Evolutionary conservation across 1,284 basidiomycete genomes (phyloP), one percentile per base, ranked within the genome.

Genomic region (Irpex sp.): DNA sequence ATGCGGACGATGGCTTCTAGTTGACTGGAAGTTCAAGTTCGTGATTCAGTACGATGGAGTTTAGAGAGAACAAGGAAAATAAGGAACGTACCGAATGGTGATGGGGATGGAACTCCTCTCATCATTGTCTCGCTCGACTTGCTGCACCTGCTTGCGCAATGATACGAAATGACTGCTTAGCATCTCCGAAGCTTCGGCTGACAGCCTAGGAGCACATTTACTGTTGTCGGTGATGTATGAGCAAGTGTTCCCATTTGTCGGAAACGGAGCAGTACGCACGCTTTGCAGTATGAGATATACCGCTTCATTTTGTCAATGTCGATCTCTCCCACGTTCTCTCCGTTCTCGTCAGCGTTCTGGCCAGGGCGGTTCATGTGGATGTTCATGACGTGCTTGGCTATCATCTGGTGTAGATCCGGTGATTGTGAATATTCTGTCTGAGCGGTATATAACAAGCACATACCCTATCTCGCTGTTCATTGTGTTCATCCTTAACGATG

Each of bases 1-100:
- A 99, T 99, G 53, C 97, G 95, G 70, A 99, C 95, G 70, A 99
- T 97, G 43, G 97, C 97, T 79, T 99, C 97, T 6, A 99, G 83
- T 89, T 99, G 97, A 68, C 95, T 97, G 69, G 11, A 56, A 31
- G 54, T 31, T 59, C 11, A 53, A 31, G 54, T 26, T 60, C 9
- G 8, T 21, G 17, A 59, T 21, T 17, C 31, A 13, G 35, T 19
- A 35, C 3, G 21, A 26, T 36, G 33, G 37, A 2, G 57, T 26
- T 56, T 1, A n/a, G 36, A 50, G 15, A 15, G 5, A 21, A 36
- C 3, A 37, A 8, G 21, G 57, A 61, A 15, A 35, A 57, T 46
- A 53, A 31, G 57, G 5, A 54, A 79, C 85, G 59, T 67, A 95
- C 94, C 95, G 94, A 71, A 99, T 85, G 8, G 97, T 99, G 71